Evolutionary conservation across 2,329 filamentous ascomycete species (phyloP).

Genomic region (Exutisphaerella laricina): DNA sequence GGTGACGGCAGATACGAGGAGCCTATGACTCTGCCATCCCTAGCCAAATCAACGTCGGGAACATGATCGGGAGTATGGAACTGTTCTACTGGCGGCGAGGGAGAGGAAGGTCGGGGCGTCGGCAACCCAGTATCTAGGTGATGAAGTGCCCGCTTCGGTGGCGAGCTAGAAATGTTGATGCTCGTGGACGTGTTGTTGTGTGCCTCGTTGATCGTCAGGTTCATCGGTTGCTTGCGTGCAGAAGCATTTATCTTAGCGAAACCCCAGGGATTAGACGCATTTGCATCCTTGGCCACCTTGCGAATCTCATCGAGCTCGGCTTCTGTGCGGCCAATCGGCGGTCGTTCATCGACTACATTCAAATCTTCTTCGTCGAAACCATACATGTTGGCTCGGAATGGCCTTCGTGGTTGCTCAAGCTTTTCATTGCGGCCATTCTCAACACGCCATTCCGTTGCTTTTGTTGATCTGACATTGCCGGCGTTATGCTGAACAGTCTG

Average conservation of each 20-base stretch:
- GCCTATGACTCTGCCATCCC: conserved; percentile 20
- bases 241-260: conserved; percentile 44
- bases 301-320: conserved; percentile 31
- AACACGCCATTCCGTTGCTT: background rate
- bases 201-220: background rate
- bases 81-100: conserved; percentile 12
- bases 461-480: background rate
- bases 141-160: conserved; percentile 3
- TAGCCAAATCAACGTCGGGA: conserved; percentile 17
- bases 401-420: background rate
- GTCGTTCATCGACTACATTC: conserved; percentile 18
- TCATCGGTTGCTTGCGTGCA: conserved; percentile 2
- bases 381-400: conserved; percentile 33
- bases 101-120: conserved; percentile 32
- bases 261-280: conserved; percentile 46
- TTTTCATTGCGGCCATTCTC: background rate
- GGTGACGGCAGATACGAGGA: conserved; percentile 14
- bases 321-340: conserved; percentile 14
- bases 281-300: conserved; percentile 30
- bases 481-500: background rate
- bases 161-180: conserved; percentile 13
- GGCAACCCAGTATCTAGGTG: conserved; percentile 13
- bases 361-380: conserved; percentile 34
- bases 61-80: conserved; percentile 24
- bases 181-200: background rate